phyloP scores from a whole-genome alignment of 768 basidiomycete species.

The Hydnomerulius pinastri region DNA sequence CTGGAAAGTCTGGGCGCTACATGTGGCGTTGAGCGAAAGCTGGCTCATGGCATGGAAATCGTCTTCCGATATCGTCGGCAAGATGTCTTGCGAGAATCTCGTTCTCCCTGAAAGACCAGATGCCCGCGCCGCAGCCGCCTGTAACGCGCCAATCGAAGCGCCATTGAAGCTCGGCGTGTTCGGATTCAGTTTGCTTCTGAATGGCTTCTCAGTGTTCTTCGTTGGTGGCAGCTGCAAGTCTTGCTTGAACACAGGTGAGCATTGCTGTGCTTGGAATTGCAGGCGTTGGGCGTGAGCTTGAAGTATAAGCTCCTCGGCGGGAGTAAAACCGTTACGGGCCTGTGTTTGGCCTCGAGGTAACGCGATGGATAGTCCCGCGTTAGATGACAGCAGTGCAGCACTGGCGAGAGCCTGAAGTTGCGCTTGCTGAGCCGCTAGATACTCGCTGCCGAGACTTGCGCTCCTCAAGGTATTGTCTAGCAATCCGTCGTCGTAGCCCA shows the following conservation, averaged over 20 bases:
- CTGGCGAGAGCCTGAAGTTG: constrained; percentile 26
- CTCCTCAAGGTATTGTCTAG: constrained; percentile 14
- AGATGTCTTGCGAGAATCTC: constrained; percentile 18
- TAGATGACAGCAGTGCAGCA: constrained; percentile 12
- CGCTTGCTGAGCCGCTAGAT: constrained; percentile 18
- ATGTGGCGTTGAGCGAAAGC: constrained; percentile 4
- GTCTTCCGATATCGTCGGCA: constrained; percentile 36
- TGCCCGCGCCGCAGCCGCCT: background rate
- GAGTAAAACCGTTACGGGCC: constrained; percentile 60
- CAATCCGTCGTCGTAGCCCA: constrained; percentile 19
- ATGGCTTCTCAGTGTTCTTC: background rate
- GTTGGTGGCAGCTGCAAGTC: background rate
- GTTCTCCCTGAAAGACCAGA: constrained; percentile 5
- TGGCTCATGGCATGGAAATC: constrained; percentile 34
- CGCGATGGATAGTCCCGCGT: constrained; percentile 4
- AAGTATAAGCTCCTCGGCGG: constrained; percentile 69
- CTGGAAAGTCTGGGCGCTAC: constrained; percentile 1
- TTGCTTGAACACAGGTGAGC: constrained; percentile 12
- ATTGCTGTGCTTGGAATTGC: constrained; percentile 14
- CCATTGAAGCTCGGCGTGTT: constrained; percentile 9
- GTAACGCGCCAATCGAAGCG: background rate
- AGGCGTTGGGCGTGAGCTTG: constrained; percentile 46
- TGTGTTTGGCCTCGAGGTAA: constrained; percentile 32
- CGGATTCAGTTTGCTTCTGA: constrained; percentile 9
- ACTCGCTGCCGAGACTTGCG: constrained; percentile 16